These are phyloP conservation scores for Corylus avellana DNA, from an alignment of 306 rosid species.

Conservation along the genomic window DNA sequence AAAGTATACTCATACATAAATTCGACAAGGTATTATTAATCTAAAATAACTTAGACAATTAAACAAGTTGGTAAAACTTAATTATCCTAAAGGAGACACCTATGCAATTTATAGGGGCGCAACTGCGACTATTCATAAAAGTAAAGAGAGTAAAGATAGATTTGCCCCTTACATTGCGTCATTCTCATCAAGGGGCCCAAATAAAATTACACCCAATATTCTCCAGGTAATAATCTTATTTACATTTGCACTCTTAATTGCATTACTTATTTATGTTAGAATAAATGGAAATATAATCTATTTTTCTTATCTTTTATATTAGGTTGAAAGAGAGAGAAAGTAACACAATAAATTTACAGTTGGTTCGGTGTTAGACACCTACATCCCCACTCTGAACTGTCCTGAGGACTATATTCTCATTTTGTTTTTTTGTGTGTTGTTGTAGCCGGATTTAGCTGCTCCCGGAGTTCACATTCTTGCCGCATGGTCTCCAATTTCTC, in stretches of 20 bases:
- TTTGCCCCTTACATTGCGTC: conserved; percentile 35
- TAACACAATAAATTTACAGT: no score
- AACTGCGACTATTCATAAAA: conserved; percentile 46
- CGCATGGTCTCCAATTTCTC: conserved; percentile 31
- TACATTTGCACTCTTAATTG: no score
- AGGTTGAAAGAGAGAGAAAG: no score
- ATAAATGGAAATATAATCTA: no score
- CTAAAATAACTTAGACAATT: neutral
- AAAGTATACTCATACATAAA: conserved; percentile 21
- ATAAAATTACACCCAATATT: conserved; percentile 32
- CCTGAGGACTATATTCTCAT: no score
- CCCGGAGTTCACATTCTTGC: conserved; percentile 26
- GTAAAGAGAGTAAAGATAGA: conserved; percentile 18
- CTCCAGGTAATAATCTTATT: conserved; percentile 43
- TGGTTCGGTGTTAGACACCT: no score
- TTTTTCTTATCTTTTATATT: no score
- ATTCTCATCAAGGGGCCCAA: conserved; percentile 69
- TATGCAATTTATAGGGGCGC: conserved; percentile 26
- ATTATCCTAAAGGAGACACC: neutral
- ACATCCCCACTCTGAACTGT: no score
- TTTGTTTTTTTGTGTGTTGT: no score
- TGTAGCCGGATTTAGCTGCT: conserved; percentile 5
- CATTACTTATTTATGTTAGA: no score
- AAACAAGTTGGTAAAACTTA: neutral
- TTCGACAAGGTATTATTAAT: conserved; percentile 22